These are phyloP conservation scores for Xylariaceae sp. DNA, from an alignment of 2,329 filamentous ascomycete genomes.

Conservation along the genomic window DNA sequence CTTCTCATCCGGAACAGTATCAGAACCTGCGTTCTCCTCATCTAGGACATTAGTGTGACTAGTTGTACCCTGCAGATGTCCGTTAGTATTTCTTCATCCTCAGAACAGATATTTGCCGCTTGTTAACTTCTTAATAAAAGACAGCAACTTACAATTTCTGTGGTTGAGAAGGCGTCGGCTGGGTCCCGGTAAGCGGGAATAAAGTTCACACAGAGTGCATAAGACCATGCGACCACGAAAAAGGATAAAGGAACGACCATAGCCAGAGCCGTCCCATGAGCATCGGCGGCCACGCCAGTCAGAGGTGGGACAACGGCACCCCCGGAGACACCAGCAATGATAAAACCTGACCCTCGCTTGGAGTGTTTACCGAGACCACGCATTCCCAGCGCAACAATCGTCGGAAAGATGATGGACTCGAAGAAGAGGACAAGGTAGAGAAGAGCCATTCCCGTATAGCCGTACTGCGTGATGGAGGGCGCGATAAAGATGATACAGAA, in stretches of 20 bases:
- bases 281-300: conserved; percentile 64
- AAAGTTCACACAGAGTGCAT: conserved; percentile 62
- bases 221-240: conserved; percentile 53
- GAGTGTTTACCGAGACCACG: conserved; percentile 71
- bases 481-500: conserved; percentile 60
- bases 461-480: conserved; percentile 44
- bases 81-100: too few relatives aligned
- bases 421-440: conserved; percentile 72
- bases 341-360: conserved; percentile 70
- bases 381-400: conserved; percentile 74
- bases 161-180: conserved; percentile 53
- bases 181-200: conserved; percentile 58
- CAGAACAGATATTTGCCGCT: too few relatives aligned
- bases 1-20: conserved; percentile 11
- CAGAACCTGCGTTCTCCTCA: conserved; percentile 24
- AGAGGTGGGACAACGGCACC: conserved; percentile 72
- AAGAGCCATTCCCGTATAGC: conserved; percentile 52
- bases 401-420: conserved; percentile 76
- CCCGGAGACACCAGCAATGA: conserved; percentile 67
- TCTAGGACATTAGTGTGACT: conserved; percentile 11
- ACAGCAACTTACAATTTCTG: too few relatives aligned
- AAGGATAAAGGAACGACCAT: conserved; percentile 65
- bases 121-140: too few relatives aligned
- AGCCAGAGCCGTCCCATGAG: conserved; percentile 53
- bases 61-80: too few relatives aligned